Evolutionary conservation across 1,284 basidiomycete genomes (phyloP), one percentile per base, ranked within the genome.

Genomic region (Cryptococcus sp.): DNA sequence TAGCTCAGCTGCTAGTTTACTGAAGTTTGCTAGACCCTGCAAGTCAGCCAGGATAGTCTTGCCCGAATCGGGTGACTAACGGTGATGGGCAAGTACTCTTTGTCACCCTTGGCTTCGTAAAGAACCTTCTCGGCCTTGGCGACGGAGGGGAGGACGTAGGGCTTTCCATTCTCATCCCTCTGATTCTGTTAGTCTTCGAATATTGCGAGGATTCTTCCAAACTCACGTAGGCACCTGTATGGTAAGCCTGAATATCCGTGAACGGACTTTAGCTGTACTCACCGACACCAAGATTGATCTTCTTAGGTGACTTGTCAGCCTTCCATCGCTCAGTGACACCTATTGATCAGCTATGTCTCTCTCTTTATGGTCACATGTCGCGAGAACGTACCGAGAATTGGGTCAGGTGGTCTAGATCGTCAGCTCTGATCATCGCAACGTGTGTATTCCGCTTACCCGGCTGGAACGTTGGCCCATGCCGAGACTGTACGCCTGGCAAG

Each of bases 21-120:
- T 93, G 77, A 98, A 97, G 50, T 86, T 82, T 39, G 85, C 78
- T 48, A 91, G 84, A 73, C 92, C 71, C 67, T 70, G 53, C 14
- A 18, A 23, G 16, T 21, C 5, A 13, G 41, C 7, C 19, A 5
- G 5, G 4, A 21, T 24, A 1, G 21, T 32, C 44, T 14, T 39
- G 41, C 9, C n/a, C 22, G 28, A 19, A 11, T 2, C 21, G 44
- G 21, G 22, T 4, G 9, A 59, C 70, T 50, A 45, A 69, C 72
- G 50, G 90, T 94, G 76, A 98, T 98, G 59, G 91, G 91, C 46
- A 98, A 84, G 77, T 98, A 98, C 77, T 98, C 94, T 80, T 98
- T 98, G 85, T 98, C 94, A 44, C 82, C 81, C 60, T 84, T 83
- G 58, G 82, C 78, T 28, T 80, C 76, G 55, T 82, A 78, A 56